These are phyloP conservation scores for Leptographium galeiforme DNA, from an alignment of 2,329 filamentous ascomycete genomes.

Conservation along the genomic window DNA sequence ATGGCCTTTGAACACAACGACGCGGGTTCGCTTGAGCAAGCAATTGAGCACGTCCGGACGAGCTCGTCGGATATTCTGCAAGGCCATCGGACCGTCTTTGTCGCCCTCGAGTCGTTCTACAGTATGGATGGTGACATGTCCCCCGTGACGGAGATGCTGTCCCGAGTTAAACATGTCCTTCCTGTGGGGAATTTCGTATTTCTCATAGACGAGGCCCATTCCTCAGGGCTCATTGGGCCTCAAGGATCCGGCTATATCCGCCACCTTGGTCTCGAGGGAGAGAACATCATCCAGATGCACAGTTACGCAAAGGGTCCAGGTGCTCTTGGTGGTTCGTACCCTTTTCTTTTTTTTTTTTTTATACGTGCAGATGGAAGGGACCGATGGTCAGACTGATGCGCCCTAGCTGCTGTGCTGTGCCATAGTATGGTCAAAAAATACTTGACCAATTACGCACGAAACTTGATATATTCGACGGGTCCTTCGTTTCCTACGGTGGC, in stretches of 20 bases:
- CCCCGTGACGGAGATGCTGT: background rate
- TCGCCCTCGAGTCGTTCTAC: background rate
- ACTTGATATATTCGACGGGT: background rate
- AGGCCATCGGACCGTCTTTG: background rate
- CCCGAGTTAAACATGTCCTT: background rate
- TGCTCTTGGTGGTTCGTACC: background rate
- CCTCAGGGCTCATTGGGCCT: background rate
- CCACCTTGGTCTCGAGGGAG: background rate
- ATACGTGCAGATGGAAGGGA: background rate
- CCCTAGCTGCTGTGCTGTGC: background rate
- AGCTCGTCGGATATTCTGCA: background rate
- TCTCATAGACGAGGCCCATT: background rate
- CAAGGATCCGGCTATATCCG: background rate
- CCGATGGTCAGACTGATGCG: too few species aligned
- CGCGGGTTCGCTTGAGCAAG: background rate
- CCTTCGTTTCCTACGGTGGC: background rate
- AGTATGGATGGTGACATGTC: background rate
- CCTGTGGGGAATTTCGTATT: background rate
- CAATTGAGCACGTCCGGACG: background rate
- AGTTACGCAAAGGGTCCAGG: background rate
- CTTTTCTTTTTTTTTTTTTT: background rate
- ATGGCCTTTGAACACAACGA: background rate
- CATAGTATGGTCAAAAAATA: background rate
- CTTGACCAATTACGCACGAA: background rate
- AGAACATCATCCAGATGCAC: background rate